These are phyloP conservation scores for Aurifilum marmelostoma DNA, from an alignment of 2,329 filamentous ascomycete genomes.

Conservation along the genomic window DNA sequence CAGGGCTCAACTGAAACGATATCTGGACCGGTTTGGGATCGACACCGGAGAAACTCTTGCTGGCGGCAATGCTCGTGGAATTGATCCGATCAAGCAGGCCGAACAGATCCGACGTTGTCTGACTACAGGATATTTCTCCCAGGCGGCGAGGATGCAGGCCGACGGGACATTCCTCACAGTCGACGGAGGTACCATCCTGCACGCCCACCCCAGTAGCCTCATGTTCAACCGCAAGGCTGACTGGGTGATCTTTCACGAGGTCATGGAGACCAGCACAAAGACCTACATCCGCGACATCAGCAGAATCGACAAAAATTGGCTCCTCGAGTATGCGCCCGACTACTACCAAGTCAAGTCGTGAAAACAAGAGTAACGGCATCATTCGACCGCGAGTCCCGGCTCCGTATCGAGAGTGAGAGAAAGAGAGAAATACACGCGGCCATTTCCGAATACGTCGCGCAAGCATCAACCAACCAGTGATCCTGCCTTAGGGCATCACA, in stretches of 20 bases:
- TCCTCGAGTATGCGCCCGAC: conserved; percentile 83
- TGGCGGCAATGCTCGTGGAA: conserved; percentile 31
- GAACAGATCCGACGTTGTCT: conserved; percentile 84
- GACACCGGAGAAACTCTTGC: conserved; percentile 66
- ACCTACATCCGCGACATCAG: conserved; percentile 88
- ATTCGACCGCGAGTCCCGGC: background rate
- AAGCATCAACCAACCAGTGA: conserved; percentile 6
- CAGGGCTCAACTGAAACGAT: conserved; percentile 81
- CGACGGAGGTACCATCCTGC: conserved; percentile 74
- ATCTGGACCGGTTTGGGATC: conserved; percentile 84
- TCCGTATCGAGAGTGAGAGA: background rate
- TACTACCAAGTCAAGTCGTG: conserved; percentile 70
- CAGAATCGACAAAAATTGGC: conserved; percentile 92
- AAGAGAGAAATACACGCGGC: background rate
- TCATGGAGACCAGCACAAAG: conserved; percentile 87
- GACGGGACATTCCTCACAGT: conserved; percentile 90
- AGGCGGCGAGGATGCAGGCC: conserved; percentile 90
- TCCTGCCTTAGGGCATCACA: background rate
- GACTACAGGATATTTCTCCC: conserved; percentile 87
- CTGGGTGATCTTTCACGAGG: conserved; percentile 94
- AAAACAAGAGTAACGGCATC: conserved; percentile 13
- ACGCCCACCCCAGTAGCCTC: conserved; percentile 88
- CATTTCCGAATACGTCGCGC: conserved; percentile 10
- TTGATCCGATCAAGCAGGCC: conserved; percentile 46
- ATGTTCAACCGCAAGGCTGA: conserved; percentile 97